Base-by-base conservation (phyloP, 345 rosid genomes). In the Lepidium africanum region DNA sequence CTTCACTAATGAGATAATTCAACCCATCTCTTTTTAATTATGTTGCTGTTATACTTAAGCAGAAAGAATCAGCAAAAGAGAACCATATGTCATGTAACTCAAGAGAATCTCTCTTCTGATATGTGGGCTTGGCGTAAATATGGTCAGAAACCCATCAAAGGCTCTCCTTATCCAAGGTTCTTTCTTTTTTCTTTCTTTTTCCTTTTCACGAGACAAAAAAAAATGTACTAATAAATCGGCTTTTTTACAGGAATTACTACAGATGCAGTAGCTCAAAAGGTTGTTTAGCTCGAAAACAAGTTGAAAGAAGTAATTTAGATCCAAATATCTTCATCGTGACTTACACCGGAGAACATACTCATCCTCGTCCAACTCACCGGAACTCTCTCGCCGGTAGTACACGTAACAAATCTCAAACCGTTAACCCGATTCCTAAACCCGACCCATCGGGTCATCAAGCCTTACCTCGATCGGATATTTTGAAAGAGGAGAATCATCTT, bases 111-210 rank as follows among this genome's bases (percentile, higher is more conserved):
- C 62, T 81, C 89, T 11, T 72, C 82, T 60, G 98, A 93, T 81
- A 68, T 81, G 63, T 93, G 98, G 98, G 89, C 97, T 47, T 93
- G 98, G 98, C 84, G 98, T 7, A 93, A 93, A 51, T 93, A 93
- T 70, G 98, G 98, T 4, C 97, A 93, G 56, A 93, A 93, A 76
- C 98, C 97, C 66, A 93, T 93, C 75, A 93, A 90, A 78, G 96
- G 97, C 36, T 88, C 97, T 14, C 96, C 97, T 5, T 86, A 84
- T 63, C 98, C 97, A 16, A 88, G 97, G 97, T 87, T 14, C n/a
- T 19, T 16, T 9, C 42, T 49, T 27, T 25, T 19, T 37, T 25
- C 14, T 5, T 46, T 17, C 8, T 17, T 42, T 36, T 35, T 6
- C 11, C 27, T 38, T 67, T 19, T 30, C 37, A 64, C 56, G 2